phyloP scores from a whole-genome alignment of 2,329 filamentous ascomycete species.

The Fusarium hostae region DNA sequence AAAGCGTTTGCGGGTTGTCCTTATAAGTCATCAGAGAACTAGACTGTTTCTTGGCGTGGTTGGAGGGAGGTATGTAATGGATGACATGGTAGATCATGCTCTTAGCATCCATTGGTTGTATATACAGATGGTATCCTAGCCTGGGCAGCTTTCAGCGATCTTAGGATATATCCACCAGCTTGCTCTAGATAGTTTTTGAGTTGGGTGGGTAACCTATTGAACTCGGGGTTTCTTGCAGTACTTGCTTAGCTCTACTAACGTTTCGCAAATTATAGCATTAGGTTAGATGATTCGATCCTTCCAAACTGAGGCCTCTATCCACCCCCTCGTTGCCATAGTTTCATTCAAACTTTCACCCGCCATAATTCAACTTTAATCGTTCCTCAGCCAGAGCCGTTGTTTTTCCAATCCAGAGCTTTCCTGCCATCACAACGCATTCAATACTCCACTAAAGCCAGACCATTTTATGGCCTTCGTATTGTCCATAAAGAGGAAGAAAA shows the following conservation, averaged over 20 bases:
- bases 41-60: not conserved
- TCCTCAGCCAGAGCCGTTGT: not conserved
- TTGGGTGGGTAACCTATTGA: not conserved
- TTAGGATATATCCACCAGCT: not conserved
- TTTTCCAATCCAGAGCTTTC: not conserved
- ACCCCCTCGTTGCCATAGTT: no score
- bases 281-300: not conserved
- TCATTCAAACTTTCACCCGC: no score
- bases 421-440: no score
- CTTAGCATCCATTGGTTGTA: not conserved
- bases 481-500: not conserved
- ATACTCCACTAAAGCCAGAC: not conserved
- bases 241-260: no score
- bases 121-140: not conserved
- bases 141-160: no score
- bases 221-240: not conserved
- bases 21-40: slow-evolving; percentile 40
- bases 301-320: no score
- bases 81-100: not conserved
- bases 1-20: slow-evolving; percentile 58
- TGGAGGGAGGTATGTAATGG: not conserved
- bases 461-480: no score
- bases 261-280: not conserved
- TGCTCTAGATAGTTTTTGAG: not conserved
- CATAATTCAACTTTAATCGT: not conserved